Evolutionary conservation across 306 rosid genomes (phyloP), one percentile per base, ranked within the genome.

Genomic region (Sindora glabra): DNA sequence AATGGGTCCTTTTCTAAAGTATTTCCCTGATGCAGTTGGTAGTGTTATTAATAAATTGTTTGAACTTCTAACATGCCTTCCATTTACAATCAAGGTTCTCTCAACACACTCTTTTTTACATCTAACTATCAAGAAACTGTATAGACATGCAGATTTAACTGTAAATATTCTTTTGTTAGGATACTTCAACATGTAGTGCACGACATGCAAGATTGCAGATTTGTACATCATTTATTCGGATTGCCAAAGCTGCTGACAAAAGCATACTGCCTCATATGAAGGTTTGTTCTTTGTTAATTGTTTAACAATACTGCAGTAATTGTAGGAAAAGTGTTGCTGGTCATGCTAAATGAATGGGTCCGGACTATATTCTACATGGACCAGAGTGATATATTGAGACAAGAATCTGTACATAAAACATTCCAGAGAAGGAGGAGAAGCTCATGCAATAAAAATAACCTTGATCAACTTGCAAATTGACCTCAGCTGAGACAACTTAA

Each of bases 241-340:
- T 89, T 32, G 95, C 99, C 27, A 92, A 92, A 79, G 71, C 97
- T 48, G 89, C 96, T 66, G 95, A 89, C 73, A 86, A 78, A 84
- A 84, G 95, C 67, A 73, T 89, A 67, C 78, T 92, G 76, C 99
- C 99, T 72, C 99, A 92, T 74, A 89, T 92, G 99, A 92, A 92
- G 96, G 99, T 89, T 56, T 61, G 33, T 51, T 25, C 8, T 16
- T 72, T 75, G 56, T 53, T 41, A 48, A 15, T 10, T 21, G 14
- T 39, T 44, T 16, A 16, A 32, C 48, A 38, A 50, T 56, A 36
- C n/a, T 52, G 11, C n/a, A n/a, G n/a, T n/a, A n/a, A n/a, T n/a
- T n/a, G n/a, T n/a, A n/a, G 30, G 19, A 34, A 8, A 32, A 53
- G 33, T 18, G 9, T 14, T 60, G 12, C 42, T 33, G 55, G 64